Conservation (phyloP, 345 rosid species). For the Mallotus nudiflorus region DNA sequence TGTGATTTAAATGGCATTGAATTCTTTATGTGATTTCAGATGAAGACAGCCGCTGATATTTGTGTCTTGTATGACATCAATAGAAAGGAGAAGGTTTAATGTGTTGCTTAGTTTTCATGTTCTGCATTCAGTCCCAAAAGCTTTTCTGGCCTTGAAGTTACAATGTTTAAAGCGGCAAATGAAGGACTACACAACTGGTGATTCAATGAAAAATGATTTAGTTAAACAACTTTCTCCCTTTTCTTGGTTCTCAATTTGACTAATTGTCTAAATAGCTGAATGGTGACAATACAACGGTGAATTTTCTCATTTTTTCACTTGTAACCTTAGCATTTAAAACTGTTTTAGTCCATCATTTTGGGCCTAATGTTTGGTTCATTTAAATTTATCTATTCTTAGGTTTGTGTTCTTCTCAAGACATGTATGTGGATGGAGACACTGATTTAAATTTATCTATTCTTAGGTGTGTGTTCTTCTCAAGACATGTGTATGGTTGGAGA, state of each 20-base stretch:
- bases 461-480: not conserved
- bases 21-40: conserved; percentile 43
- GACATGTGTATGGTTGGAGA: not conserved
- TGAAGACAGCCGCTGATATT: conserved; percentile 94
- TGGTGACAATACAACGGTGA: not conserved
- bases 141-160: not conserved
- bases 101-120: not conserved
- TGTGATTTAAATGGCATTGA: conserved; percentile 4
- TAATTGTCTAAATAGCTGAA: not conserved
- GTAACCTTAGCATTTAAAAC: not conserved
- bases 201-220: not conserved
- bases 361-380: too few species aligned
- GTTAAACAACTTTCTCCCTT: not conserved
- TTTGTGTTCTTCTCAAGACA: not conserved
- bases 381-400: too few species aligned
- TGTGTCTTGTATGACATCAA: conserved; percentile 77
- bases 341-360: too few species aligned
- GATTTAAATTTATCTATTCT: too few species aligned
- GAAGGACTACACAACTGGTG: not conserved
- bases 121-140: not conserved
- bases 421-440: not conserved
- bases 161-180: conserved; percentile 2
- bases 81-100: conserved; percentile 38
- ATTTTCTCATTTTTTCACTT: not conserved
- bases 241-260: not conserved